Evolutionary conservation across 164 flowering plant genomes (phyloP), one percentile per base, ranked within the genome.

Genomic region (Euptelea pleiosperma): DNA sequence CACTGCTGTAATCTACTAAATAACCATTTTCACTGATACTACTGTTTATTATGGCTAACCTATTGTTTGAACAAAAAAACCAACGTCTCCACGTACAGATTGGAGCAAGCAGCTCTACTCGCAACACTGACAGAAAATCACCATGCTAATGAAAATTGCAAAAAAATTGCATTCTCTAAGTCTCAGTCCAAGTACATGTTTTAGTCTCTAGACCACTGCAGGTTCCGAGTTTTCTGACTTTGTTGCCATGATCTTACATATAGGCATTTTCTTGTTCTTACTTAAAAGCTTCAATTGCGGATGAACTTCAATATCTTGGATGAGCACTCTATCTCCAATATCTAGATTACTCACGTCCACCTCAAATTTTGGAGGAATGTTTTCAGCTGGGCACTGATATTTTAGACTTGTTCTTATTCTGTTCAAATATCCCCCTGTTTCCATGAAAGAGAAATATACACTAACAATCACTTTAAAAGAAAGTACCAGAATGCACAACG

Each of bases 281-380:
- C 88, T 82, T 15, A 87, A 57, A 66, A 89, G 91, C 85, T 81
- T 83, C 82, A 87, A 48, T 1, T 83, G 77, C 16, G 91, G 82
- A 70, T 81, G 77, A 58, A 89, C 84, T 52, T 71, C 61, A 22
- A 84, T 30, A 35, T 92, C 95, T 7, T 39, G 67, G 77, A 87
- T 65, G 48, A 64, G 62, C 29, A 89, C 55, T 31, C 57, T 68
- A 67, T 89, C 96, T 21, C 73, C 98, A 29, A 89, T 69, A 55
- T 92, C 96, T 25, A 92, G 83, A 40, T 76, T 81, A 76, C 96
- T 92, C 55, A 92, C 66, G 54, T 92, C 96, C 49, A 92, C 86
- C 69, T 84, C 98, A 51, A 92, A 75, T 67, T 89, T 84, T 26
- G 74, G 64, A 57, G 96, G 93, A 65, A 89, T 84, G 65, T 75